A percentile compares a stretch with the other conserved stretches of the same genome.
These are phyloP conservation scores for Pelargonium cotyledonis DNA, from an alignment of 441 rosid genomes.

Conservation along the genomic window DNA sequence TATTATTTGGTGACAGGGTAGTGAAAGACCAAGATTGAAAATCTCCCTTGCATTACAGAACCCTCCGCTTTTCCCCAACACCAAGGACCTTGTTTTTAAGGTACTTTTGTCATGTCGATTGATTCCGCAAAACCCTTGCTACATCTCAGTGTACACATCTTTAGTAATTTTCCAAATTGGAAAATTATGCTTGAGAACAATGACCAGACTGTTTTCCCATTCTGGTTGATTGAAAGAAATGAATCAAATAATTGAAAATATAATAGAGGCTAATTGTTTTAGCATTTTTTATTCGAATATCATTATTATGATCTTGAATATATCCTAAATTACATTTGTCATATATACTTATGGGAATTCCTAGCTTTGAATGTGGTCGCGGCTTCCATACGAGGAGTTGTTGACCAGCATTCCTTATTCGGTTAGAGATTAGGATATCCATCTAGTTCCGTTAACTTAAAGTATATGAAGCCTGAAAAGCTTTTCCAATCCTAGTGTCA, in stretches of 20 bases:
- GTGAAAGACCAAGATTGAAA: conserved; percentile 57
- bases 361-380: no score
- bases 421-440: no score
- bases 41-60: conserved; percentile 32
- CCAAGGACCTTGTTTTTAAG: conserved; percentile 59
- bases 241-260: neutral
- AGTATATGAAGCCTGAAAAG: no score
- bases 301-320: neutral
- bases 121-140: neutral
- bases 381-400: no score
- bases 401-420: no score
- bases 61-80: conserved; percentile 46
- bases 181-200: neutral
- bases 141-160: neutral
- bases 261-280: neutral
- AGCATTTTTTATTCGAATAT: neutral
- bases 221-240: conserved; percentile 6
- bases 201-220: neutral
- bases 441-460: no score
- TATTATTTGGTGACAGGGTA: conserved; percentile 46
- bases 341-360: neutral
- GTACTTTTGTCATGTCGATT: conserved; percentile 29
- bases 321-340: no score
- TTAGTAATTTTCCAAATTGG: conserved; percentile 3
- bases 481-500: no score